These are phyloP conservation scores for Xeromyces bisporus DNA, from an alignment of 495 filamentous ascomycete species.

Conservation along the genomic window DNA sequence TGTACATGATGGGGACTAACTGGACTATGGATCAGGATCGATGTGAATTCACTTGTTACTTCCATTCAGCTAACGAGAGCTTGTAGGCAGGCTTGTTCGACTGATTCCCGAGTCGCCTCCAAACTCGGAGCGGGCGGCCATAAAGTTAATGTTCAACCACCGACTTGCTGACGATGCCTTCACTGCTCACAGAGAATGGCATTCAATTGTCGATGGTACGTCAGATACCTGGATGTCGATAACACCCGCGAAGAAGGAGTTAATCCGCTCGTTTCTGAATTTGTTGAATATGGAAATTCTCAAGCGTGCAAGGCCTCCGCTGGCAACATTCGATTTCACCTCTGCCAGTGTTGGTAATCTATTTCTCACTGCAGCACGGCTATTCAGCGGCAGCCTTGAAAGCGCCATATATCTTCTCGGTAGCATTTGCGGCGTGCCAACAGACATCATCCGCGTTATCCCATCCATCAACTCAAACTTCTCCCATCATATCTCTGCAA, in stretches of 20 bases:
- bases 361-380: slow-evolving; percentile 69
- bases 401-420: slow-evolving; percentile 67
- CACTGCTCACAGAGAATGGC: slow-evolving; percentile 47
- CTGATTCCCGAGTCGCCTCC: slow-evolving; percentile 56
- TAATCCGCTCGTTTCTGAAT: slow-evolving; percentile 83
- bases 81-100: slow-evolving; percentile 66
- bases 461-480: slow-evolving; percentile 91
- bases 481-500: slow-evolving; percentile 80
- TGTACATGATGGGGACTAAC: background rate
- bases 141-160: slow-evolving; percentile 73
- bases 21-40: no score
- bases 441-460: slow-evolving; percentile 51
- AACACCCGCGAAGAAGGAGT: slow-evolving; percentile 69
- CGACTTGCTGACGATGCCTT: slow-evolving; percentile 42
- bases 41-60: no score
- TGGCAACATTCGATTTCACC: slow-evolving; percentile 71
- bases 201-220: slow-evolving; percentile 71
- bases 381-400: slow-evolving; percentile 70
- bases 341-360: slow-evolving; percentile 84
- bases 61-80: slow-evolving; percentile 2
- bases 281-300: slow-evolving; percentile 78
- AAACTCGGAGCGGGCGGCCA: slow-evolving; percentile 48
- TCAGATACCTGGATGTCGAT: slow-evolving; percentile 60
- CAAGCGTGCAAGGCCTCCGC: slow-evolving; percentile 60
- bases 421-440: slow-evolving; percentile 63